Evolutionary conservation across 805 yeast species (phyloP).

Genomic region (Hanseniaspora lachancei): DNA sequence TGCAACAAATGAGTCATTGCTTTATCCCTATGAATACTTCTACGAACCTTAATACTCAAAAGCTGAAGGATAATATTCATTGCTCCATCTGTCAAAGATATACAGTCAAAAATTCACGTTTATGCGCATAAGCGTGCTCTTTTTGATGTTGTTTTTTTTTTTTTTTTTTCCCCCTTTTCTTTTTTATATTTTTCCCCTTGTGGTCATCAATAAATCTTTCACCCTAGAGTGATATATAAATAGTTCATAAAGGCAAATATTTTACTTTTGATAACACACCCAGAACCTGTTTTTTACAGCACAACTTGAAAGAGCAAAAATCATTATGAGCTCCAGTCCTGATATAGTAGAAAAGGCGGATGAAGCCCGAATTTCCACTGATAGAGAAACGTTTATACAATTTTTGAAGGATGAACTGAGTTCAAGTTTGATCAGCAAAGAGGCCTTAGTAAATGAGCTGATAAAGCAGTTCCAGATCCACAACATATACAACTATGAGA

Average conservation of each 20-base stretch:
- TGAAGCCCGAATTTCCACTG: not conserved
- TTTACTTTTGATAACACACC: not conserved
- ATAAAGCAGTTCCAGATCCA: constrained; percentile 3
- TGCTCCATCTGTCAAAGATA: not conserved
- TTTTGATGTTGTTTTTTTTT: not conserved
- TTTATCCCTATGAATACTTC: not conserved
- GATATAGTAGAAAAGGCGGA: not conserved
- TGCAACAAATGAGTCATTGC: too few relatives aligned
- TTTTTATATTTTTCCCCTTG: not conserved
- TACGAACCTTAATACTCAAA: not conserved
- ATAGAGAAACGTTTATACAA: not conserved
- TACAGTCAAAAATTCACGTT: not conserved
- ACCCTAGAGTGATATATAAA: not conserved
- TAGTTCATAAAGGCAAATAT: not conserved
- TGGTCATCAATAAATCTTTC: too few relatives aligned
- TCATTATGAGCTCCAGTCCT: not conserved
- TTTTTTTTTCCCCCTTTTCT: too few relatives aligned
- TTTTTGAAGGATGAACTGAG: constrained; percentile 1
- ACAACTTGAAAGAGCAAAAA: too few relatives aligned
- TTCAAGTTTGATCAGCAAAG: not conserved
- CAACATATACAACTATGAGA: not conserved
- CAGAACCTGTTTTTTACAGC: not conserved
- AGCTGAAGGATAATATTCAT: not conserved
- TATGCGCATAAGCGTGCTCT: not conserved
- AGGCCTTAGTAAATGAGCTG: not conserved